Evolutionary conservation across 2,329 filamentous ascomycete species (phyloP), one percentile per base, ranked within the genome.

Genomic region (Ustilaginoidea virens): DNA sequence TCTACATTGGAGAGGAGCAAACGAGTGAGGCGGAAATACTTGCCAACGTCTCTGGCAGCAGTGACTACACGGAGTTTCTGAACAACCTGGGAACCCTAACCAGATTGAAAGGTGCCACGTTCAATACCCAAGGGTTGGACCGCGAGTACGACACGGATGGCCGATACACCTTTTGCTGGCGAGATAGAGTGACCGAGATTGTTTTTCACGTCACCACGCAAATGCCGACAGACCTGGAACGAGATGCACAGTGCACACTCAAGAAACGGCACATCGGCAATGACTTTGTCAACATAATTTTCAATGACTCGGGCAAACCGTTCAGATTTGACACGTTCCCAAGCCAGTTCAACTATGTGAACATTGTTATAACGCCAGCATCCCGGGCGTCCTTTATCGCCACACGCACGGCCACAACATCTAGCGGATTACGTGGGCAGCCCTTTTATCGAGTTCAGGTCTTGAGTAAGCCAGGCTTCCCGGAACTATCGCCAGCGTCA

Each of bases 211-310:
- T 96, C 31, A 83, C 81, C 5, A 98, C 87, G 4, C 85, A 96
- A 65, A 98, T 98, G 90, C 90, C 90, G 1, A 93, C 83, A 7
- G 70, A 92, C 46, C 59, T 77, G 10, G 73, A 83, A 30, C 66
- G 71, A 17, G 85, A 93, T 42, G 70, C 78, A 7, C 66, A 72
- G 36, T 83, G 78, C 45, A 74, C 77, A 36, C 67, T 73, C 49
- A 98, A 98, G 60, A 98, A 98, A 55, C 69, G 75, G 3, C 92
- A 96, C 46, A 90, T 96, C 35, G 90, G 90, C 33, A 98, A 98
- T 47, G 90, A 96, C 52, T 92, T 82, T 50, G 90, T 98, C 47
- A 96, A 93, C 48, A 92, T 98, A 41, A 78, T 98, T 33, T 98
- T 92, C 65, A 98, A 98, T 50, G 83, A 92, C 45, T 94, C 86